phyloP scores from a whole-genome alignment of 2,329 filamentous ascomycete genomes.

The Berkeleyomyces rouxiae region DNA sequence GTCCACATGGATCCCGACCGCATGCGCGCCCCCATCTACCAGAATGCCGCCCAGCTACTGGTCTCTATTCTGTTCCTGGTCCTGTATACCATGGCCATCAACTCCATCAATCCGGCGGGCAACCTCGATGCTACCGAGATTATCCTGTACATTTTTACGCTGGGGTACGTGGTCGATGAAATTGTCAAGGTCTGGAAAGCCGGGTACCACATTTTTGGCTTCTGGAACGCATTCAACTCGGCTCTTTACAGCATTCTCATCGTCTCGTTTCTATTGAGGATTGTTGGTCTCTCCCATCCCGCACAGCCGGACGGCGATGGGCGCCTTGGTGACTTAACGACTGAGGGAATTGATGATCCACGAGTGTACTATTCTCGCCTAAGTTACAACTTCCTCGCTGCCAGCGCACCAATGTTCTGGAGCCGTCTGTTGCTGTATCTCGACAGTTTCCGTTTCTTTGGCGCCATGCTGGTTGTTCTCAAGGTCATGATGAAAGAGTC shows the following conservation, averaged over 20 bases:
- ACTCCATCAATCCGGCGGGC: conserved; percentile 74
- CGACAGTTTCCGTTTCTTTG: conserved; percentile 88
- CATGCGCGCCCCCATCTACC: conserved; percentile 82
- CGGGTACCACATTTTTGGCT: conserved; percentile 75
- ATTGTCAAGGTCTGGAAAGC: conserved; percentile 83
- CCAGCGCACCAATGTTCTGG: conserved; percentile 95
- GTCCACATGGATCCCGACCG: conserved; percentile 83
- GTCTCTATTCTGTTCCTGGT: conserved; percentile 69
- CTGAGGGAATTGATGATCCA: neutral
- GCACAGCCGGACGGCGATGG: conserved; percentile 20
- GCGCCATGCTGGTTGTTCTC: conserved; percentile 91
- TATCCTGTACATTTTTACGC: conserved; percentile 75
- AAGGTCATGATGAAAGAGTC: conserved; percentile 93
- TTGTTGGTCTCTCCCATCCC: conserved; percentile 56
- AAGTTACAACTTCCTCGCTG: conserved; percentile 88
- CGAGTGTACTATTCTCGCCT: conserved; percentile 56
- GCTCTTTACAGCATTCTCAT: conserved; percentile 64
- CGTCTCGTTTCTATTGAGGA: conserved; percentile 60
- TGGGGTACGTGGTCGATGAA: conserved; percentile 84
- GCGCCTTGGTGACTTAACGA: neutral
- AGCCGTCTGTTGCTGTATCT: conserved; percentile 80
- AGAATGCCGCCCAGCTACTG: conserved; percentile 76
- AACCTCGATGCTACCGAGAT: conserved; percentile 74
- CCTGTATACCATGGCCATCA: conserved; percentile 81
- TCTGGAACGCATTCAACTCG: conserved; percentile 94